Evolutionary conservation across 805 yeast genomes (phyloP), one percentile per base, ranked within the genome.

Genomic region (Schwanniomyces yamadae): DNA sequence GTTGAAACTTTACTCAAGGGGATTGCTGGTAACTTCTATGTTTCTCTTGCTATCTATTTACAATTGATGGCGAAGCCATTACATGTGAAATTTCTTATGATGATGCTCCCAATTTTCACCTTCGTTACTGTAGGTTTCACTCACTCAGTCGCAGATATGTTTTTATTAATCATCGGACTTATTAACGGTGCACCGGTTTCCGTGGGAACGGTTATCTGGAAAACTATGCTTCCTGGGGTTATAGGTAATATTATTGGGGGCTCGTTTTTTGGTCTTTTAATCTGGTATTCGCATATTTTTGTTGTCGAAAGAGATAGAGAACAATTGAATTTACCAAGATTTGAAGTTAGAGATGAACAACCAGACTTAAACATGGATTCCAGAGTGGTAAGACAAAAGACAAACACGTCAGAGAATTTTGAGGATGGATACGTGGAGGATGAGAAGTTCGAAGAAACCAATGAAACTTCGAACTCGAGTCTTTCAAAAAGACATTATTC

Each of bases 181-280:
- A 67, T 84, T 31, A 83, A 82, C 56, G 77, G 81, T 11, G 84
- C 86, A 1, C 71, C 77, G 2, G 63, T 80, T 6, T 65, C 82
- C 0, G 86, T 83, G 23, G 84, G 80, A 0, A 57, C 61, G 7
- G 81, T 78, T 39, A 77, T 82, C 8, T 85, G 93, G 95, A 84
- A 79, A 52, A 60, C 81, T 0, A 62, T 84, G 47, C 60, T 86
- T 7, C 86, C 95, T 0, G 87, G 81, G 0, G 70, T 80, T 1
- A 46, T 86, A 10, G 95, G 95, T 0, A 86, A 86, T 53, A 75
- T 81, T 1, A 69, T 86, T 20, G 95, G 95, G n/a, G 95, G 95
- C 0, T 53, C 73, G 0, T 65, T 76, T 20, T 86, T 86, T 54
- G 81, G 82, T 4, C 48, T 80, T 3, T 66, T 75, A 0, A 58